Evolutionary conservation across 1,284 basidiomycete genomes (phyloP), one percentile per base, ranked within the genome.

Genomic region (Ganoderma sinense): DNA sequence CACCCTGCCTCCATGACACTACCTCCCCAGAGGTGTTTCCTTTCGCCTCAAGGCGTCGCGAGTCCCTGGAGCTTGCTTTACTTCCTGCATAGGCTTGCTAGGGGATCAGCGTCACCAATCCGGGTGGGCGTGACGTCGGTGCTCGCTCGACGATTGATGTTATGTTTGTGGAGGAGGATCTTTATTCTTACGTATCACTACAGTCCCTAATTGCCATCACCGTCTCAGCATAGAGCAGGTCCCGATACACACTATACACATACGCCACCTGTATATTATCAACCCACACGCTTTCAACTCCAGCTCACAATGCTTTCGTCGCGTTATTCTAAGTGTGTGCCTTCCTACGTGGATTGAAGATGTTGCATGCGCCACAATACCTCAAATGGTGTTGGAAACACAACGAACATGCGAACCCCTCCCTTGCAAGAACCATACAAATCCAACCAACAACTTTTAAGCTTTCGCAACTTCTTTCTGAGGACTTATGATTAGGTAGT

Each of bases 1-100:
- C 75, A 90, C 86, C 16, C 74, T 86, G 33, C 68, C 72, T 45
- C 65, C 66, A 31, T 72, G 69, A 74, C 31, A 20, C 16, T n/a
- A 39, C 18, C 29, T 2, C 10, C 14, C 13, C 20, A 5, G 33
- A 39, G 56, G 56, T 18, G 53, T 20, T 20, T 20, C 18, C 56
- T 59, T 39, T 59, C 33, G 36, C 16, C 29, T 36, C 10, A 6
- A 14, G 36, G 56, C 56, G 20, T 23, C 18, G n/a, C n/a, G 20
- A n/a, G 56, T 39, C 13, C 11, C 36, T 14, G 56, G 6, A 1
- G 33, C 56, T 59, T 59, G 55, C 55, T 10, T 8, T 33, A 1
- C 31, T 26, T 23, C 23, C 48, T 53, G 48, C 23, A 4, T 26
- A 10, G 13, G 23, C 23, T 23, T 8, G 23, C 23, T 14, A 13